These are phyloP conservation scores for Candida tropicalis DNA, from an alignment of 1,139 yeast species.

Conservation along the genomic window DNA sequence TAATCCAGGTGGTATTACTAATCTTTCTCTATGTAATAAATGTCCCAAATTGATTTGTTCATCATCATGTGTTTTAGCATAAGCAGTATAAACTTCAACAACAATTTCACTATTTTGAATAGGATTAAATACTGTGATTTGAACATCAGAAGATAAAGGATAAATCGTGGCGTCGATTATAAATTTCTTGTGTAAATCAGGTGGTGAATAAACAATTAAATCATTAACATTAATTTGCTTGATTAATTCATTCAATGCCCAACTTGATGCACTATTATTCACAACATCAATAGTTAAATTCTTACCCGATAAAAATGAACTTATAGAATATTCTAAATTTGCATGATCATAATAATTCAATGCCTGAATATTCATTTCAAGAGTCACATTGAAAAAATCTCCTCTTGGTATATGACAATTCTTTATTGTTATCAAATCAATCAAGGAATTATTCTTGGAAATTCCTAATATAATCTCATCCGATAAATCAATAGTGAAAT, in stretches of 20 bases:
- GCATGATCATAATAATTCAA: constrained; percentile 13
- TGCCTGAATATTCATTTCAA: constrained; percentile 17
- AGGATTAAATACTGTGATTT: constrained; percentile 55
- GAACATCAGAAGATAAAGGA: constrained; percentile 53
- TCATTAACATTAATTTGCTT: constrained; percentile 15
- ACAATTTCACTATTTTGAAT: constrained; percentile 42
- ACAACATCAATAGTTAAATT: constrained; percentile 14
- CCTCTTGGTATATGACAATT: constrained; percentile 22
- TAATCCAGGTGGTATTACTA: constrained; percentile 52
- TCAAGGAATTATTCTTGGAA: constrained; percentile 19
- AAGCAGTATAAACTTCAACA: constrained; percentile 44
- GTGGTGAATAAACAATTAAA: background rate
- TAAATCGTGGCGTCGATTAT: constrained; percentile 53
- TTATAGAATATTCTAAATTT: constrained; percentile 18
- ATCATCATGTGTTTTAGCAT: constrained; percentile 46
- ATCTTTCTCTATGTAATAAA: constrained; percentile 34
- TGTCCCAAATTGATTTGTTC: constrained; percentile 50
- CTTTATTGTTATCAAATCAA: constrained; percentile 20
- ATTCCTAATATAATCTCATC: constrained; percentile 23
- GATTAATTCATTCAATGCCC: constrained; percentile 21
- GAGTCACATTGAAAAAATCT: constrained; percentile 19
- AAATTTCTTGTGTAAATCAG: constrained; percentile 17
- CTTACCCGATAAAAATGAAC: constrained; percentile 16
- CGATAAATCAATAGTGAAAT: constrained; percentile 25
- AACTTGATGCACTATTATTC: constrained; percentile 18